Percentiles rank a stretch among this genome's conserved stretches.
These are phyloP conservation scores for Apiospora arundinis DNA, from an alignment of 2,329 filamentous ascomycete species.

Conservation along the genomic window DNA sequence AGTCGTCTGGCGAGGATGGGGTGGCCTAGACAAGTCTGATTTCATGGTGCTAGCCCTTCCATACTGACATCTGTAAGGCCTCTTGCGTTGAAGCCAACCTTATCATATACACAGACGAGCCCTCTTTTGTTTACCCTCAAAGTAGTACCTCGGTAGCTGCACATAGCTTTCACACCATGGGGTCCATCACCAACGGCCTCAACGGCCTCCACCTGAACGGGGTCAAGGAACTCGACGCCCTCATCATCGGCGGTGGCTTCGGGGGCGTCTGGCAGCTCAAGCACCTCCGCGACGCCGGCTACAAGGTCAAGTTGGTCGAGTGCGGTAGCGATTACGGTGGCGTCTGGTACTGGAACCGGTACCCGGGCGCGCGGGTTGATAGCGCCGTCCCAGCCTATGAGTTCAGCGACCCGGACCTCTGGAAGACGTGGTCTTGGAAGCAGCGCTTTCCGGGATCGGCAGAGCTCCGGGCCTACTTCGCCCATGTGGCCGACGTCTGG, in stretches of 20 bases:
- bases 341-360: conserved; percentile 52
- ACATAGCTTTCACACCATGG: neutral
- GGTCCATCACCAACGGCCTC: neutral
- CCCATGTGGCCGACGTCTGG: conserved; percentile 50
- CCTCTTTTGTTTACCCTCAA: neutral
- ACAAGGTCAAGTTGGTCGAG: conserved; percentile 46
- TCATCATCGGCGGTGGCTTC: conserved; percentile 49
- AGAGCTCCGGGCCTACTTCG: conserved; percentile 54
- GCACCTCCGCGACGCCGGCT: conserved; percentile 43
- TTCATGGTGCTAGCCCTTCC: too few species aligned
- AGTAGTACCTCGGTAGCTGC: neutral
- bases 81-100: neutral
- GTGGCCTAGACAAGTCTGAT: too few species aligned
- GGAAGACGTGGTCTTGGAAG: conserved; percentile 52
- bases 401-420: conserved; percentile 45
- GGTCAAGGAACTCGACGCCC: conserved; percentile 39
- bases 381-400: conserved; percentile 41
- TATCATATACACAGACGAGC: too few species aligned
- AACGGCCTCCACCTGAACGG: neutral
- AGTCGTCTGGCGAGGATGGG: neutral
- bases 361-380: conserved; percentile 51
- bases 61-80: neutral
- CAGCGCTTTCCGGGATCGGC: conserved; percentile 45
- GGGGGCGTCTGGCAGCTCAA: conserved; percentile 43
- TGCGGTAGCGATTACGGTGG: conserved; percentile 46